Conservation (phyloP, 345 rosid species). For the Odontarrhena argentea region DNA sequence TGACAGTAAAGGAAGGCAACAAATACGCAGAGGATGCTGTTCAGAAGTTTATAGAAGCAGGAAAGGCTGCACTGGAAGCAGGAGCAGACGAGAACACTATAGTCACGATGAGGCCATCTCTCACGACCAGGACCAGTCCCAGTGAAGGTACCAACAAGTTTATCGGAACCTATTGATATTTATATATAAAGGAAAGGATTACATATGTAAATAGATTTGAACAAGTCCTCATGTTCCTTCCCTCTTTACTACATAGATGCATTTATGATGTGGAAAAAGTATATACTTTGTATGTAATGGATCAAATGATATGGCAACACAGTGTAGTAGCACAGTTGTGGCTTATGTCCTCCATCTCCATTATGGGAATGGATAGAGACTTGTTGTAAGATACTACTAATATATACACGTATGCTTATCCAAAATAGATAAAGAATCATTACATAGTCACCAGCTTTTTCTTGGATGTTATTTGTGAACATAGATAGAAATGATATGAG, state of each 20-base stretch:
- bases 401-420: constrained; percentile 5
- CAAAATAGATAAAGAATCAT: constrained; percentile 3
- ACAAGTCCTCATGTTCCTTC: constrained; percentile 18
- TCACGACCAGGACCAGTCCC: constrained; percentile 48
- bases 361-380: constrained; percentile 19
- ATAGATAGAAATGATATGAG: too few relatives aligned
- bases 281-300: constrained; percentile 12
- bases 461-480: background rate
- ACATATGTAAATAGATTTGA: constrained; percentile 33
- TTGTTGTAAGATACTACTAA: constrained; percentile 5
- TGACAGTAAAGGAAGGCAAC: constrained; percentile 89
- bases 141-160: constrained; percentile 30
- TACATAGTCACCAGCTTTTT: background rate
- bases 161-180: constrained; percentile 28
- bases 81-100: constrained; percentile 93
- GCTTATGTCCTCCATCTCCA: constrained; percentile 24
- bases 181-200: background rate
- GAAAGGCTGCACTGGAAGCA: constrained; percentile 79
- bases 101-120: constrained; percentile 90
- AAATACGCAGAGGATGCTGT: constrained; percentile 88
- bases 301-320: constrained; percentile 24
- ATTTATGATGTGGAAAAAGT: constrained; percentile 18
- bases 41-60: constrained; percentile 90
- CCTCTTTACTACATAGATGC: constrained; percentile 1
- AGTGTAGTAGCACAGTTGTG: constrained; percentile 2